Percentiles rank a stretch among this genome's conserved stretches.
phyloP scores from a whole-genome alignment of 129 eudicot genomes.

The Erigeron canadensis region DNA sequence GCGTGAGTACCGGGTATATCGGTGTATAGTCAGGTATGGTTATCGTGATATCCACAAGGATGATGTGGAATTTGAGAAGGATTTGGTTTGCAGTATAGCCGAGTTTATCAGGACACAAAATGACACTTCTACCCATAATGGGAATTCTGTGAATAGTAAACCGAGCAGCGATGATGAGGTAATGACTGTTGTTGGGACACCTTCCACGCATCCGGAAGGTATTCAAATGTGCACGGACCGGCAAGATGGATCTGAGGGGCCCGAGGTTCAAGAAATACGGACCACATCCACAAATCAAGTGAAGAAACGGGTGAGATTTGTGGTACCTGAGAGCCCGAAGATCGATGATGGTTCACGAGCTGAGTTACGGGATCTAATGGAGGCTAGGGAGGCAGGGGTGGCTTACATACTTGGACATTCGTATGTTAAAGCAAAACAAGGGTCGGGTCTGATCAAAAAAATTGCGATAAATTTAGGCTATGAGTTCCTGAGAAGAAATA shows the following conservation, averaged over 20 bases:
- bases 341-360: constrained; percentile 45
- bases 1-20: constrained; percentile 61
- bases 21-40: constrained; percentile 93
- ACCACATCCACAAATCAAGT: constrained; percentile 26
- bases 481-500: constrained; percentile 77
- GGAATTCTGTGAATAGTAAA: constrained; percentile 12
- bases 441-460: constrained; percentile 64
- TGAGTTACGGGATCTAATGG: constrained; percentile 72
- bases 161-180: constrained; percentile 36
- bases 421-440: constrained; percentile 75
- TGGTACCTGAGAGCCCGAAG: constrained; percentile 71
- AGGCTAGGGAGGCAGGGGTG: constrained; percentile 87
- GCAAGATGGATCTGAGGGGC: constrained; percentile 23
- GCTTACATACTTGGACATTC: constrained; percentile 85
- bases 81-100: constrained; percentile 81
- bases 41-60: constrained; percentile 93
- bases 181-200: constrained; percentile 68
- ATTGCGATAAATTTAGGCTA: constrained; percentile 66
- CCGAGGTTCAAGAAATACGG: constrained; percentile 37
- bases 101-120: constrained; percentile 71
- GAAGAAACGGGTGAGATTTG: constrained; percentile 75
- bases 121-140: constrained; percentile 17
- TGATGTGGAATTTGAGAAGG: constrained; percentile 80
- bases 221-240: constrained; percentile 29
- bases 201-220: constrained; percentile 52